Conservation (phyloP, 208 protist species). For the Trypanosoma mega region DNA sequence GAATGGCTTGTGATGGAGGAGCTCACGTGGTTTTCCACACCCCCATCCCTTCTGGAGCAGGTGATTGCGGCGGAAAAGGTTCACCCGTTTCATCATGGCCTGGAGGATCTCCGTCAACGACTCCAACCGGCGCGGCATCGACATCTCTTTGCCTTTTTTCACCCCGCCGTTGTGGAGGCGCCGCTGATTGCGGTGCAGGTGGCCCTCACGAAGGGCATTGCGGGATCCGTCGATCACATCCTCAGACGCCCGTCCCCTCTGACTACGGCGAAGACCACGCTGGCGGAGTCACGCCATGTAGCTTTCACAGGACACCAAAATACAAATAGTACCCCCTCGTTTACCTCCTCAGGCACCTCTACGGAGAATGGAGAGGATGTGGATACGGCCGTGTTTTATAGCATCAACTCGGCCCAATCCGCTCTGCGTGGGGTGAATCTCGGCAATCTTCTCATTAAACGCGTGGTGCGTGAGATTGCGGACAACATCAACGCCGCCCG, state of each 20-base stretch:
- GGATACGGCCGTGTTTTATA: constrained; percentile 88
- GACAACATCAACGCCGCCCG: constrained; percentile 60
- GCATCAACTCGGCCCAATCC: constrained; percentile 79
- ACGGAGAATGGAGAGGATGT: constrained; percentile 37
- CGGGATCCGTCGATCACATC: constrained; percentile 56
- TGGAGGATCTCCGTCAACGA: constrained; percentile 69
- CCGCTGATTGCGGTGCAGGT: constrained; percentile 87
- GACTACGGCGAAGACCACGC: constrained; percentile 30
- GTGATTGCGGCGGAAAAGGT: constrained; percentile 73
- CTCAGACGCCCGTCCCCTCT: constrained; percentile 53
- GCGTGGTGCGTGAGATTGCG: constrained; percentile 78
- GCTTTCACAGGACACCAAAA: too few relatives aligned
- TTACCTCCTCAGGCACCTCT: too few relatives aligned
- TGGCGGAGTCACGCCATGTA: too few relatives aligned
- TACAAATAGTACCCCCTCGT: too few relatives aligned
- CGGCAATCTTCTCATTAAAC: constrained; percentile 87
- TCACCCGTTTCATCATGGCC: constrained; percentile 59
- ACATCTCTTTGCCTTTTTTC: constrained; percentile 82
- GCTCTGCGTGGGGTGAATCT: constrained; percentile 82
- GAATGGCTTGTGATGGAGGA: constrained; percentile 86
- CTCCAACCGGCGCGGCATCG: constrained; percentile 63
- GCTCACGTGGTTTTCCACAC: constrained; percentile 75
- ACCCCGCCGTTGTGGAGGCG: constrained; percentile 78
- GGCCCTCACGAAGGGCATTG: constrained; percentile 62
- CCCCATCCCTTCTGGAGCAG: constrained; percentile 69